A percentile compares a stretch with the other conserved stretches of the same genome.
Evolutionary conservation across 2,329 filamentous ascomycete genomes (phyloP).

Genomic region (Phyllosticta citrichinensis): DNA sequence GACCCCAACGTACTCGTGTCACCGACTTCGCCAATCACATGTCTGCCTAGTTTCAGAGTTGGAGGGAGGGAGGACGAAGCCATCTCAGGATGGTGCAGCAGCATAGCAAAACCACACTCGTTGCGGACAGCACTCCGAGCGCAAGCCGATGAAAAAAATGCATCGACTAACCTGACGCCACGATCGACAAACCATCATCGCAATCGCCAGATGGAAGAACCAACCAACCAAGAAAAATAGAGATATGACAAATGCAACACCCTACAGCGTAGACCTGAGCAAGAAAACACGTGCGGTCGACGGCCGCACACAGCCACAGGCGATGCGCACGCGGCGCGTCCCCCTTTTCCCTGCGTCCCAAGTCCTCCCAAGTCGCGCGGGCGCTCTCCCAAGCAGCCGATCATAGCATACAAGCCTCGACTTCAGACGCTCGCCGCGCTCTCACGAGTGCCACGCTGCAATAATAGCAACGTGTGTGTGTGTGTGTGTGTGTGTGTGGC

Average conservation of each 20-base stretch:
- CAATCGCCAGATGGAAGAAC: too few species aligned
- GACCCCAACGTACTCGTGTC: not conserved
- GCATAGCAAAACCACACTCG: not conserved
- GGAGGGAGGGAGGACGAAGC: not conserved
- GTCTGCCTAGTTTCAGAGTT: not conserved
- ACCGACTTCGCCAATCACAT: not conserved
- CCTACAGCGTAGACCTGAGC: not conserved
- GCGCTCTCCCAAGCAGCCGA: not conserved
- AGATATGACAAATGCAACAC: not conserved
- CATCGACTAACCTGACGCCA: not conserved
- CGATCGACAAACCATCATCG: not conserved
- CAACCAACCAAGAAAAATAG: not conserved
- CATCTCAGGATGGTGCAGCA: not conserved
- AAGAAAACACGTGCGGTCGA: not conserved
- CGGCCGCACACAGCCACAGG: not conserved
- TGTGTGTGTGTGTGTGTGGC: not conserved
- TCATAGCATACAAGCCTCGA: not conserved
- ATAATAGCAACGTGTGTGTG: not conserved
- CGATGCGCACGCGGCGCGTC: not conserved
- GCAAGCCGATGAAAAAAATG: not conserved
- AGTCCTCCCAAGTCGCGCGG: not conserved
- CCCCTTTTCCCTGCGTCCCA: not conserved
- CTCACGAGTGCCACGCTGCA: too few species aligned
- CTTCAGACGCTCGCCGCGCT: not conserved
- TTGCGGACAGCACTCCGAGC: not conserved